These are phyloP conservation scores for Mycena polygramma DNA, from an alignment of 768 basidiomycete species.

Conservation along the genomic window DNA sequence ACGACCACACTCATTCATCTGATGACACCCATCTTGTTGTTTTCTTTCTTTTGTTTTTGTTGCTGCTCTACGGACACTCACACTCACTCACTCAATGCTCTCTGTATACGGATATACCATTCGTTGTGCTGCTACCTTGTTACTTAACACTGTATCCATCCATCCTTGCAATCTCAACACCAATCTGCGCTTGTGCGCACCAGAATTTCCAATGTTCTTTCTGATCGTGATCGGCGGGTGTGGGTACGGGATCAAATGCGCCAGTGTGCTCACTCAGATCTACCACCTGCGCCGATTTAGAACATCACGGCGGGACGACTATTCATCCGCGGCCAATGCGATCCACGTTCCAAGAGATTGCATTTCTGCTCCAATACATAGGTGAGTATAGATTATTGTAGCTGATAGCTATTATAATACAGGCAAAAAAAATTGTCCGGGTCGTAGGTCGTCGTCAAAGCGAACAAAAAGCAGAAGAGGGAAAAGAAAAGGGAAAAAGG, in stretches of 20 bases:
- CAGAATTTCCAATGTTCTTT: slow-evolving; percentile 2
- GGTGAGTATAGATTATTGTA: slow-evolving; percentile 31
- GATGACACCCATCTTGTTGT: slow-evolving; percentile 43
- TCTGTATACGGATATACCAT: slow-evolving; percentile 39
- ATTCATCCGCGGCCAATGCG: neutral
- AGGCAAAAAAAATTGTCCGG: slow-evolving; percentile 5
- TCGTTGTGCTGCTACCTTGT: slow-evolving; percentile 29
- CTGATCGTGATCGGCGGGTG: slow-evolving; percentile 1
- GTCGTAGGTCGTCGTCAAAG: neutral
- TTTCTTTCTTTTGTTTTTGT: slow-evolving; percentile 45
- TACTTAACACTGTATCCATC: slow-evolving; percentile 35
- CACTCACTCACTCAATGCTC: slow-evolving; percentile 39
- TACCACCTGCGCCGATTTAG: neutral
- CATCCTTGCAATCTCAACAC: slow-evolving; percentile 24
- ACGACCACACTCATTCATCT: slow-evolving; percentile 29
- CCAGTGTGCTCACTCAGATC: neutral
- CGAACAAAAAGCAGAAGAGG: neutral
- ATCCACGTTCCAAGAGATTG: neutral
- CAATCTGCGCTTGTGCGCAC: neutral
- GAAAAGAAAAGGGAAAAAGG: neutral
- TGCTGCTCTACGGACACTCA: slow-evolving; percentile 40
- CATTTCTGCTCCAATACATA: slow-evolving; percentile 23
- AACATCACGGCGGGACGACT: too few species aligned
- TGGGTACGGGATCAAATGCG: slow-evolving; percentile 1
- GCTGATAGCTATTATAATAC: slow-evolving; percentile 6